Evolutionary conservation across 495 filamentous ascomycete species (phyloP), one percentile per base, ranked within the genome.

Genomic region (Symbiotaphrina buchneri): DNA sequence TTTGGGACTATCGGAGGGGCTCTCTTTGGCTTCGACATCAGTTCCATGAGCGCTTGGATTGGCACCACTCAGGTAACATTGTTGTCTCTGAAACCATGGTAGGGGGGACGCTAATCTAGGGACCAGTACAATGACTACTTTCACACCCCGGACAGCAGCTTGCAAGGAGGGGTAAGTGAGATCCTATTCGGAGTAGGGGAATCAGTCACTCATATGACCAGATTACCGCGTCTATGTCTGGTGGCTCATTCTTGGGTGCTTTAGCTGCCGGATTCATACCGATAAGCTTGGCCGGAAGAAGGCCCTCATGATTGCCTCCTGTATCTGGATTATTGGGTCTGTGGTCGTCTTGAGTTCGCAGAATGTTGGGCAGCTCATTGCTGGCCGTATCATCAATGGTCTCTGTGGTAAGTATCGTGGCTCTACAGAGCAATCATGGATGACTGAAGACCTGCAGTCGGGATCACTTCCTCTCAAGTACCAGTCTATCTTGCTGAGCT

Each of bases 401-500:
- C 38, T 87, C 27, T 74, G 69, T 33, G 22, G 22, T 25, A 25
- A 8, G 22, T 13, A 25, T 25, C 13, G 22, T 13, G 7, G 7
- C 13, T n/a, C n/a, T n/a, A n/a, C n/a, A n/a, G n/a, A n/a, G n/a
- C n/a, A n/a, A n/a, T n/a, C n/a, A n/a, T n/a, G n/a, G n/a, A n/a
- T n/a, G n/a, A n/a, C n/a, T n/a, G n/a, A n/a, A n/a, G n/a, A n/a
- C n/a, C n/a, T n/a, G n/a, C n/a, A n/a, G 68, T 81, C 35, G 79
- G 79, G 37, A 75, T 81, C 31, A 68, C 66, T 8, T 80, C 75
- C 3, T 63, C 74, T 10, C 55, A 80, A 29, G 74, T 78, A 20
- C 79, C 79, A 4, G 69, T 83, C 15, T 85, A 85, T 42, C 70
- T 78, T 33, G 64, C 77, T 21, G 79, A 87, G 47, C 63, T 84